Evolutionary conservation across 345 rosid genomes (phyloP), one percentile per base, ranked within the genome.

Genomic region (Eucalyptus microcorys): DNA sequence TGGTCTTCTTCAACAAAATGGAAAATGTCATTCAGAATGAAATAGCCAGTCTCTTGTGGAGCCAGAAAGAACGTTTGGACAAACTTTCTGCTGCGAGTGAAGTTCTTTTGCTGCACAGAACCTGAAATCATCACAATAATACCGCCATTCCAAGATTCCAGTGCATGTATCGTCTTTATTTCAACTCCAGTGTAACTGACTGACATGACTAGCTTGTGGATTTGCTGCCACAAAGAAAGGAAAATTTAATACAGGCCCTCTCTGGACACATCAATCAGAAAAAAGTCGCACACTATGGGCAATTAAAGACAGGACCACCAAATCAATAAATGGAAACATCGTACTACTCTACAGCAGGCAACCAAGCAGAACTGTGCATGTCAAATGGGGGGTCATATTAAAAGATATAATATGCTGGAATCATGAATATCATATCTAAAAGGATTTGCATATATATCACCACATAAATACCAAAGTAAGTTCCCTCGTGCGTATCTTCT

Each of bases 101-200:
- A 91, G 88, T 94, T 92, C 89, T 93, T 94, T 71, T 90, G 92
- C 86, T 90, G 95, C 89, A 96, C 93, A 48, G 94, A 94, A 76
- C 98, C 98, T 32, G 97, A 94, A 79, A 96, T 95, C 95, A 94
- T 93, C 86, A 96, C 96, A 86, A 95, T 92, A 87, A 96, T 94
- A 83, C 97, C 97, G 86, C 93, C 94, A 89, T 92, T 92, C 95
- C 94, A 95, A 40, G 97, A 96, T 88, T 96, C 96, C 42, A 94
- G 90, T 34, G 96, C 89, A 89, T 91, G 91, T 64, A 93, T 94
- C 2, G 96, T 93, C 94, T 95, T 96, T 88, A 96, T 94, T 92
- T 96, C 98, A 45, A 95, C 92, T 79, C 93, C 95, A 45, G 91
- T 90, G 64, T 88, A 94, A 47, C 90, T 92, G 81, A 94, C 91